Base-by-base conservation (phyloP, 345 rosid species). In the Melaleuca alternifolia region DNA sequence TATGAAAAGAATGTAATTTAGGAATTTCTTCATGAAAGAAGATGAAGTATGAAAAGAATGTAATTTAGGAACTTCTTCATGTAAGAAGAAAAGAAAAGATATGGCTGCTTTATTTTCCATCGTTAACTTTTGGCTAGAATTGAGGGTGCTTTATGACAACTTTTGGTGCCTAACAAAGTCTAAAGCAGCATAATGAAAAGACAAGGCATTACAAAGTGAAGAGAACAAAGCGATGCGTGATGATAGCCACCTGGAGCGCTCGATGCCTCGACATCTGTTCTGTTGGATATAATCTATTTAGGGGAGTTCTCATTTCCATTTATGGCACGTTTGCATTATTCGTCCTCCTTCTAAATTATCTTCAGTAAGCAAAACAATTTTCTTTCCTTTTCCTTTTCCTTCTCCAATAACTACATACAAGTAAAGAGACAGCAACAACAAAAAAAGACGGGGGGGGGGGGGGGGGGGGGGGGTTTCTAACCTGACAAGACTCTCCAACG, bases 181-280 rank as follows among this genome's bases (percentile, higher is more conserved):
- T 59, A 82, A 86, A 86, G 85, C 85, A 86, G 85, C 81, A 82
- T 65, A 26, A 61, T 54, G 33, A 83, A 57, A 82, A 59, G 56
- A 57, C 41, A 44, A 77, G 82, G 81, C 81, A 37, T 37, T 33
- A 18, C 81, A 77, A 56, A 14, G 51, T 30, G 57, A 26, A 54
- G 76, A 77, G 87, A 85, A 86, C 87, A 86, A 86, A 79, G 87
- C 54, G 53, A 18, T 62, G 56, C n/a, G 57, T 37, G 51, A 85
- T n/a, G 46, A 85, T 51, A 79, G 51, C 52, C 84, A 86, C 87
- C 87, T 86, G 87, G 57, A 44, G 50, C 65, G 21, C 59, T 52
- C 81, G 48, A 71, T 71, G 26, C 46, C 81, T 41, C 57, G 10
- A 46, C 57, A 83, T 83, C 26, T 54, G 44, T 83, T 71, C 81